These are phyloP conservation scores for Sanghuangporus sanghuang DNA, from an alignment of 1,284 basidiomycete genomes.

Conservation along the genomic window DNA sequence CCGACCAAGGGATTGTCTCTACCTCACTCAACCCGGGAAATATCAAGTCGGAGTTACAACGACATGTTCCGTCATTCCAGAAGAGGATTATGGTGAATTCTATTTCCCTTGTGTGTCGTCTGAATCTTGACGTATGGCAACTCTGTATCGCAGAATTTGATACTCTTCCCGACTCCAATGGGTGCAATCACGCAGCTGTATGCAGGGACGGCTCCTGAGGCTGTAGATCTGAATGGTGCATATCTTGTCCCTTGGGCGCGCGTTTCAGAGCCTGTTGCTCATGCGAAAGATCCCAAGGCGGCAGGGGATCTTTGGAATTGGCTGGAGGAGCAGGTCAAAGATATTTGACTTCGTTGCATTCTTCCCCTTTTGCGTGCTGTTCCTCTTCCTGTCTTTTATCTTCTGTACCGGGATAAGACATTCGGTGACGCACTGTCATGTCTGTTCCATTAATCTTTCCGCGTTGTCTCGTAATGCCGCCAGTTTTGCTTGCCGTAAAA, in stretches of 20 bases:
- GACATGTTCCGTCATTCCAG: constrained; percentile 25
- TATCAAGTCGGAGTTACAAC: constrained; percentile 39
- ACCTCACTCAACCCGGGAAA: constrained; percentile 27
- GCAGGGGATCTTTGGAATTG: constrained; percentile 31
- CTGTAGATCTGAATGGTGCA: constrained; percentile 20
- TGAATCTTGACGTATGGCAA: not conserved
- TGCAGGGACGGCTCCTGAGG: constrained; percentile 21
- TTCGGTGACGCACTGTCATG: no score
- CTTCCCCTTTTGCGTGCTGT: no score
- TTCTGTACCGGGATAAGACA: no score
- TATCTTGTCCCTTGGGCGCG: constrained; percentile 30
- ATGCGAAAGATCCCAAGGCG: constrained; percentile 23
- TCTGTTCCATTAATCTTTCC: no score
- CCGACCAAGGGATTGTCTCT: constrained; percentile 25
- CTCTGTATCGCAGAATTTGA: not conserved
- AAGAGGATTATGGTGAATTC: not conserved
- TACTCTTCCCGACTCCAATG: constrained; percentile 15
- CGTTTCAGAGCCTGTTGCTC: constrained; percentile 19
- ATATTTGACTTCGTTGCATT: not conserved
- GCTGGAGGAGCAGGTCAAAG: constrained; percentile 28
- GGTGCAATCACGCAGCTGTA: constrained; percentile 24
- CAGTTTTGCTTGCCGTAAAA: no score
- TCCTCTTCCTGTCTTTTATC: no score
- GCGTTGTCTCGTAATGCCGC: no score
- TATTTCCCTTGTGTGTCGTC: not conserved